Evolutionary conservation across 805 yeast genomes (phyloP).

Genomic region (Monosporozyma servazzii): DNA sequence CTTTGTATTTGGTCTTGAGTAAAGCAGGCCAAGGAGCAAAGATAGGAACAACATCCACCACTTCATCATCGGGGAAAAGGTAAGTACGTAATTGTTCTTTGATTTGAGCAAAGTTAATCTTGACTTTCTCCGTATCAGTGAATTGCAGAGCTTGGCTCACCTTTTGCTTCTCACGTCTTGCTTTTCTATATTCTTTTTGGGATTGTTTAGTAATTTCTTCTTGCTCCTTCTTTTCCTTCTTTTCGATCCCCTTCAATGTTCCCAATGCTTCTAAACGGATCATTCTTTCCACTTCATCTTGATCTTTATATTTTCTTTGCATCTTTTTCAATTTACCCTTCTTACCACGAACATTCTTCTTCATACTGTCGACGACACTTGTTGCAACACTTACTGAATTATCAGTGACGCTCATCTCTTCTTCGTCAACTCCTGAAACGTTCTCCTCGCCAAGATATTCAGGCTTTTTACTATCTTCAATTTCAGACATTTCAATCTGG

Average conservation of each 20-base stretch:
- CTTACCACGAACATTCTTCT: slow-evolving; percentile 64
- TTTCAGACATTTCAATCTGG: slow-evolving; percentile 5
- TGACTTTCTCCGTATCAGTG: slow-evolving; percentile 33
- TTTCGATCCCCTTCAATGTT: slow-evolving; percentile 52
- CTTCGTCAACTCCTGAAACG: not conserved
- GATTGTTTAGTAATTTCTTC: slow-evolving; percentile 30
- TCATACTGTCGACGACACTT: slow-evolving; percentile 19
- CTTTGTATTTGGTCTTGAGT: slow-evolving; percentile 65
- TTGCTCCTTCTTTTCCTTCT: slow-evolving; percentile 30
- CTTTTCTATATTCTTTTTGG: slow-evolving; percentile 28
- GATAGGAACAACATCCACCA: slow-evolving; percentile 64
- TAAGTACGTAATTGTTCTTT: slow-evolving; percentile 30
- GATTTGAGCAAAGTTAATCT: slow-evolving; percentile 37
- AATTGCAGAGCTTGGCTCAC: slow-evolving; percentile 30
- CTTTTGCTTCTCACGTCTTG: slow-evolving; percentile 32
- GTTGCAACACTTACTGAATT: slow-evolving; percentile 5
- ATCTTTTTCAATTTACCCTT: slow-evolving; percentile 77
- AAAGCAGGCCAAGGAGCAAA: slow-evolving; percentile 91
- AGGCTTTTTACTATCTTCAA: slow-evolving; percentile 2
- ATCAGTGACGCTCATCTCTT: slow-evolving; percentile 3
- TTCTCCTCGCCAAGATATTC: not conserved
- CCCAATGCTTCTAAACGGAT: slow-evolving; percentile 77
- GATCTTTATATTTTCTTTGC: slow-evolving; percentile 75
- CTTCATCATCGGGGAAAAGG: slow-evolving; percentile 36
- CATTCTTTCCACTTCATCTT: slow-evolving; percentile 79